phyloP scores from a whole-genome alignment of 2,329 filamentous ascomycete genomes.

The Gaeumannomyces sp. region DNA sequence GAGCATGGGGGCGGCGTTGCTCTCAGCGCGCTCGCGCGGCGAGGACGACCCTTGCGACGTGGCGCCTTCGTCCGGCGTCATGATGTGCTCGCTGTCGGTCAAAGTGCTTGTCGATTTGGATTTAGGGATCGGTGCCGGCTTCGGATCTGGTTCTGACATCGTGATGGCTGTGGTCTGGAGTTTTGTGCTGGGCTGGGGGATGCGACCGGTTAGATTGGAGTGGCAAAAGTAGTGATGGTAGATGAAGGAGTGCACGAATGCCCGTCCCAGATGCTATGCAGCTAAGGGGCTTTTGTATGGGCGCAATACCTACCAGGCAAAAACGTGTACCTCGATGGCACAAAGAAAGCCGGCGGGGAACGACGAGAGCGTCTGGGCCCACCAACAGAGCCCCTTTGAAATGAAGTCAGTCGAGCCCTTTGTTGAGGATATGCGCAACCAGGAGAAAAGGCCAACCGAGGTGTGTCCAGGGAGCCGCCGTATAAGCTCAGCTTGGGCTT shows the following conservation, averaged over 20 bases:
- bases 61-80: conserved; percentile 36
- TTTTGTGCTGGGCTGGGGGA: background rate
- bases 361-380: background rate
- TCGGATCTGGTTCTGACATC: conserved; percentile 35
- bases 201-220: background rate
- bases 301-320: background rate
- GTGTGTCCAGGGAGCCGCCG: background rate
- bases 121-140: conserved; percentile 26
- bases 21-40: conserved; percentile 32
- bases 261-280: background rate
- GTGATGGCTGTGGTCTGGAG: background rate
- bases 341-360: background rate
- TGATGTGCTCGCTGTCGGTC: conserved; percentile 36
- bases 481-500: background rate
- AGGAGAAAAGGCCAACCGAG: no score
- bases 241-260: background rate
- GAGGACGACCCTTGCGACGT: conserved; percentile 35
- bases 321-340: background rate
- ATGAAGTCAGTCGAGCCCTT: background rate
- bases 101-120: conserved; percentile 31
- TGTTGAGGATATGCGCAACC: background rate
- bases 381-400: background rate
- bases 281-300: background rate
- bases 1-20: conserved; percentile 13
- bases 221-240: no score